Percentiles rank a stretch among this genome's conserved stretches.
These are phyloP conservation scores for Plantago rigida DNA, from an alignment of 305 asterid species.

Conservation along the genomic window DNA sequence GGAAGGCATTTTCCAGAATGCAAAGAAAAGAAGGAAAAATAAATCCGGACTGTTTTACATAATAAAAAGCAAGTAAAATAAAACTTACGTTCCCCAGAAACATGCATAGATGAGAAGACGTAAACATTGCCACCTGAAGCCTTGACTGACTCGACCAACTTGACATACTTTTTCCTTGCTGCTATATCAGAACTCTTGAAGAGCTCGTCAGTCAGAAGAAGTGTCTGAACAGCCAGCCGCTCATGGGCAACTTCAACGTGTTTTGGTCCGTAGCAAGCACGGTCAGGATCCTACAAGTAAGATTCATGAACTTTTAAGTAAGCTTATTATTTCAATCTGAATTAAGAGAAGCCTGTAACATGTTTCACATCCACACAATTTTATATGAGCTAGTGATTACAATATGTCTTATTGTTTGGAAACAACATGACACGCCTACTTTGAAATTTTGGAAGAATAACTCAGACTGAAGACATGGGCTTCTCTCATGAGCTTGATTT, in stretches of 20 bases:
- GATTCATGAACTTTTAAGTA: no score
- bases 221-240: slow-evolving; percentile 89
- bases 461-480: no score
- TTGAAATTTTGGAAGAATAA: no score
- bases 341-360: background rate
- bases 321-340: background rate
- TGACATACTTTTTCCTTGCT: slow-evolving; percentile 57
- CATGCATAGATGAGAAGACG: slow-evolving; percentile 92
- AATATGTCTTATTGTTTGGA: no score
- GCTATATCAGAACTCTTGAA: slow-evolving; percentile 82
- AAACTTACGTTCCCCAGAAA: slow-evolving; percentile 89
- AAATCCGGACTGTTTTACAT: background rate
- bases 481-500: no score
- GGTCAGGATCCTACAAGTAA: slow-evolving; percentile 59
- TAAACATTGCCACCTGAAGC: slow-evolving; percentile 68
- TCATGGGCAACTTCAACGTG: slow-evolving; percentile 98
- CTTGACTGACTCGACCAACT: slow-evolving; percentile 75
- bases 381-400: no score
- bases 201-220: slow-evolving; percentile 87
- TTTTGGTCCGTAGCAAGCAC: slow-evolving; percentile 97
- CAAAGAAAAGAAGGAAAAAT: no score
- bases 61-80: background rate
- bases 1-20: no score
- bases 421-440: no score
- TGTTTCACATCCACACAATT: background rate